Percentiles rank a stretch among this genome's conserved stretches.
Evolutionary conservation across 208 protist genomes (phyloP).

Genomic region (Wallacemonas sp.): DNA sequence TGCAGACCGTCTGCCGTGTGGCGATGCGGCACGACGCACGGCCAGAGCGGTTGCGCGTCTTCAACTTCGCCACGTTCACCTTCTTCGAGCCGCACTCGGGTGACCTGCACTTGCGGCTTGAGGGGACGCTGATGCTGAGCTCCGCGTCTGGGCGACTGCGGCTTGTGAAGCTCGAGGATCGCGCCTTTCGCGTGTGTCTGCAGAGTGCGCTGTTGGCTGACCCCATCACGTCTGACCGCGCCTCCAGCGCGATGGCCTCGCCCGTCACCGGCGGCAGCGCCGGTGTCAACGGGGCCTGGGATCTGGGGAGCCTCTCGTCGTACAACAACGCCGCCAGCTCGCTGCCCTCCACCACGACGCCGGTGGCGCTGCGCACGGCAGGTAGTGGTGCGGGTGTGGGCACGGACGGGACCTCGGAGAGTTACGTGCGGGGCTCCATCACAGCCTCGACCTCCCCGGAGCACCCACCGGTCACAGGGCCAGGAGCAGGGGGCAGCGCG

Average conservation of each 20-base stretch:
- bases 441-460: neutral
- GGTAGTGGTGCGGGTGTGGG: too few relatives aligned
- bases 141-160: slow-evolving; percentile 29
- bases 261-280: neutral
- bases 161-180: slow-evolving; percentile 50
- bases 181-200: slow-evolving; percentile 72
- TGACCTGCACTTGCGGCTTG: slow-evolving; percentile 76
- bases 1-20: slow-evolving; percentile 62
- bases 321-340: slow-evolving; percentile 6
- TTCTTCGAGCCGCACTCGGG: slow-evolving; percentile 80
- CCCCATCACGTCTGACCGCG: neutral
- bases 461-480: too few relatives aligned
- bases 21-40: slow-evolving; percentile 43
- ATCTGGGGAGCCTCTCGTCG: slow-evolving; percentile 1
- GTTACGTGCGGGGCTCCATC: neutral
- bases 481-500: slow-evolving; percentile 13
- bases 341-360: neutral
- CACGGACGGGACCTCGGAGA: neutral
- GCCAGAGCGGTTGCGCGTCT: slow-evolving; percentile 48
- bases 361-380: slow-evolving; percentile 1
- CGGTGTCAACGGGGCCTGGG: neutral
- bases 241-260: neutral
- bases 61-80: slow-evolving; percentile 56
- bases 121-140: slow-evolving; percentile 75
- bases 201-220: slow-evolving; percentile 17